A percentile compares a stretch with the other conserved stretches of the same genome.
Evolutionary conservation across 2,329 filamentous ascomycete species (phyloP).

Genomic region (Penicillium sp.): DNA sequence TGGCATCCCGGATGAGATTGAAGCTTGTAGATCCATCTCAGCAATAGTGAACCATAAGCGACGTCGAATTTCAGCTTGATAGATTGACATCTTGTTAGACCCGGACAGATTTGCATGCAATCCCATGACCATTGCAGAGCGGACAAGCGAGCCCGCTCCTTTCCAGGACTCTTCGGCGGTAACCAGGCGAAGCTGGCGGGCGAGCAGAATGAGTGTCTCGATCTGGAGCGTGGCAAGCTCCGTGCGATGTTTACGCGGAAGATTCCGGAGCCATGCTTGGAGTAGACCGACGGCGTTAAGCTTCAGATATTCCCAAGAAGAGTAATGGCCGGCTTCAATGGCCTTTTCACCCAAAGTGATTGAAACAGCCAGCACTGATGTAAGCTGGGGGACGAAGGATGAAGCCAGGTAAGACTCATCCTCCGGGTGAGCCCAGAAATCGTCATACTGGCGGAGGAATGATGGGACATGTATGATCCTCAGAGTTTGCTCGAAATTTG

Average conservation of each 20-base stretch:
- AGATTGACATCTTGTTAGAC: conserved; percentile 35
- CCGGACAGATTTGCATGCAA: conserved; percentile 44
- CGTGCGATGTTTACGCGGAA: conserved; percentile 21
- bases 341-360: conserved; percentile 1
- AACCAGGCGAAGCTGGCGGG: conserved; percentile 13
- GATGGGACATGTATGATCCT: conserved; percentile 25
- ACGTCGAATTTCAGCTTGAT: conserved; percentile 39
- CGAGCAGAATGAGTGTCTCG: conserved; percentile 17
- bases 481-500: conserved; percentile 21
- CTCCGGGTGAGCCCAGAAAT: conserved; percentile 16
- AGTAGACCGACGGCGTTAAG: conserved; percentile 12
- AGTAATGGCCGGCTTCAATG: conserved; percentile 1
- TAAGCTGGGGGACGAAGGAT: conserved; percentile 20
- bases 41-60: conserved; percentile 41
- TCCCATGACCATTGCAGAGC: conserved; percentile 42
- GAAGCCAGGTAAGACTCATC: conserved; percentile 7
- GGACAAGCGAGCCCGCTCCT: conserved; percentile 42
- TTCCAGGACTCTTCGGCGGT: conserved; percentile 40
- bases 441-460: conserved; percentile 16
- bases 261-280: conserved; percentile 18
- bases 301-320: conserved; percentile 21
- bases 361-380: conserved; percentile 14
- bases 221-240: conserved; percentile 23
- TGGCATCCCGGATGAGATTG: conserved; percentile 42
- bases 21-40: conserved; percentile 51